These are phyloP conservation scores for Linnemannia zychae DNA, from an alignment of 192 early-diverging fungal species.

Conservation along the genomic window DNA sequence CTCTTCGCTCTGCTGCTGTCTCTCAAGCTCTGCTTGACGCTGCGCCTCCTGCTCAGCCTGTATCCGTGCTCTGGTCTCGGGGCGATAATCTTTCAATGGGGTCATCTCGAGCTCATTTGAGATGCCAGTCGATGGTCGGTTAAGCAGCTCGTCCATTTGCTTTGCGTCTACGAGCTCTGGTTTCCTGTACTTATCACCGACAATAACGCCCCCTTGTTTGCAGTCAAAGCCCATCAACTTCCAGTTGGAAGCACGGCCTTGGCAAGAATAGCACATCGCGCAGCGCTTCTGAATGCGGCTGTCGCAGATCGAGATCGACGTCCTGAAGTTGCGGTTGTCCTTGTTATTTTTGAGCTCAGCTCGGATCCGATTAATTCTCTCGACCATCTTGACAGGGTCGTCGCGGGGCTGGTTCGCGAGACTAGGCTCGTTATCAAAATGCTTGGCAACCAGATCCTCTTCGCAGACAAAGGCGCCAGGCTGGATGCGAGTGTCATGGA, in stretches of 20 bases:
- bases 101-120: constrained; percentile 17
- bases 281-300: constrained; percentile 57
- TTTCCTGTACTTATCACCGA: constrained; percentile 53
- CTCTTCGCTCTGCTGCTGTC: not conserved
- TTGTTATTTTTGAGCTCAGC: constrained; percentile 55
- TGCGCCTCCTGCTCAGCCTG: constrained; percentile 3
- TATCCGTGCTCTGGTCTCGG: constrained; percentile 29
- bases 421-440: constrained; percentile 62
- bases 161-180: constrained; percentile 49
- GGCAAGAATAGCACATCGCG: constrained; percentile 66
- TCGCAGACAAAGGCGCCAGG: constrained; percentile 67
- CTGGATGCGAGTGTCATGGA: constrained; percentile 66
- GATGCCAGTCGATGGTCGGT: constrained; percentile 31
- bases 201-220: constrained; percentile 50
- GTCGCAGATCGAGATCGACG: constrained; percentile 47
- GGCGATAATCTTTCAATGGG: constrained; percentile 35
- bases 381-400: constrained; percentile 55
- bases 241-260: constrained; percentile 64
- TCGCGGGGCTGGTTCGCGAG: constrained; percentile 19
- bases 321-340: constrained; percentile 42
- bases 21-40: constrained; percentile 15
- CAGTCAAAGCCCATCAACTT: constrained; percentile 67
- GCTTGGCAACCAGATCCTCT: constrained; percentile 68
- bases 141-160: constrained; percentile 53
- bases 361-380: constrained; percentile 60